A percentile compares a stretch with the other conserved stretches of the same genome.
Evolutionary conservation across 2,329 filamentous ascomycete species (phyloP).

Genomic region (Exophiala phaeomuriformis): DNA sequence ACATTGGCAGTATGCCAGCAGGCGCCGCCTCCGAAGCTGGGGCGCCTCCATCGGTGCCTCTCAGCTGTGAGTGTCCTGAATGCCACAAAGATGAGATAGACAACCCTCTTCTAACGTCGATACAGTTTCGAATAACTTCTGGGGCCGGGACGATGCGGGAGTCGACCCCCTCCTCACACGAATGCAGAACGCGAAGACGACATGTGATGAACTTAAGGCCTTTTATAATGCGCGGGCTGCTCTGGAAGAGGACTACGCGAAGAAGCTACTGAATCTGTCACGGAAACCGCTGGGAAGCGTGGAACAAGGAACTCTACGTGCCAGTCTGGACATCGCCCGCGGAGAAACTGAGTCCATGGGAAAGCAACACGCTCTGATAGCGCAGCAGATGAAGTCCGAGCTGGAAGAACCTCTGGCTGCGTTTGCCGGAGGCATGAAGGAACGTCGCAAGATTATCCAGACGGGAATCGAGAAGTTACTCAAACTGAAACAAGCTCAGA

Average conservation of each 20-base stretch:
- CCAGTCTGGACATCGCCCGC: constrained; percentile 78
- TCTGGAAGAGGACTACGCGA: constrained; percentile 93
- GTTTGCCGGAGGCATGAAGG: constrained; percentile 92
- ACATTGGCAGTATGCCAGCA: constrained; percentile 14
- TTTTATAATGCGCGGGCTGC: constrained; percentile 88
- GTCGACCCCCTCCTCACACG: constrained; percentile 85
- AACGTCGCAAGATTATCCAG: constrained; percentile 92
- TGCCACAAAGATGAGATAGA: too few relatives aligned
- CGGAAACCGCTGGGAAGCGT: constrained; percentile 83
- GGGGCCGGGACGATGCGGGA: constrained; percentile 97
- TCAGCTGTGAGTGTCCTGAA: constrained; percentile 19
- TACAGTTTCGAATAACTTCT: constrained; percentile 89
- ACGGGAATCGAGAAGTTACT: constrained; percentile 87
- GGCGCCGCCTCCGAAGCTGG: constrained; percentile 15
- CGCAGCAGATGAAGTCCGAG: constrained; percentile 90
- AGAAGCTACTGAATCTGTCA: constrained; percentile 77
- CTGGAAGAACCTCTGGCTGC: constrained; percentile 87
- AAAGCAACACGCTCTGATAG: constrained; percentile 85
- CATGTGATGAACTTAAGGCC: constrained; percentile 82
- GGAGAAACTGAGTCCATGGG: constrained; percentile 88
- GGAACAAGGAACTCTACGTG: constrained; percentile 74
- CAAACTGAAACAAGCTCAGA: constrained; percentile 90
- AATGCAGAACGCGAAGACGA: constrained; percentile 90
- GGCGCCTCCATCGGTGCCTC: constrained; percentile 24
- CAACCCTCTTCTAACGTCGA: neutral